Percentiles rank a stretch among this genome's conserved stretches.
These are phyloP conservation scores for Solanum clarkiae DNA, from an alignment of 257 asterid species.

Conservation along the genomic window DNA sequence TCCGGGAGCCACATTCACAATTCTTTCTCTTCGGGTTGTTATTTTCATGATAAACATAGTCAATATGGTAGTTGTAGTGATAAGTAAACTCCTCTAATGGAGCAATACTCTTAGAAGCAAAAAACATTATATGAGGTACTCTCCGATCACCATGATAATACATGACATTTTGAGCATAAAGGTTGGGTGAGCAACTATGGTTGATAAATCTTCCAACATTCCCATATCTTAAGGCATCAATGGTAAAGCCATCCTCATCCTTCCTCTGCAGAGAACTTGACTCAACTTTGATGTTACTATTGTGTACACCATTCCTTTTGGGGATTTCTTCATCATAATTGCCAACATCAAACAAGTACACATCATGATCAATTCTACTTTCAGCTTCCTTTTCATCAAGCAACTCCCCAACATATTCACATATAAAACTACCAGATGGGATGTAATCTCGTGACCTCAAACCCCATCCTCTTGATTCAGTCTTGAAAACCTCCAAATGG, in stretches of 20 bases:
- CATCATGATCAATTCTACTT: not conserved
- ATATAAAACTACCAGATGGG: not conserved
- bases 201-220: conserved; percentile 46
- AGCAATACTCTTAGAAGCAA: conserved; percentile 29
- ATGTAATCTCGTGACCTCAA: not conserved
- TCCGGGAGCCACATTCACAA: conserved; percentile 10
- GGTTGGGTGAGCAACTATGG: conserved; percentile 25
- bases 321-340: not conserved
- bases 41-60: conserved; percentile 4
- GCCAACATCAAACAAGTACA: conserved; percentile 2
- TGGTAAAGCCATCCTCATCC: not conserved
- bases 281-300: not conserved
- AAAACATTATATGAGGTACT: conserved; percentile 41
- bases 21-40: conserved; percentile 8
- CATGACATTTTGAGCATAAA: conserved; percentile 21
- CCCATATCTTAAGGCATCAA: conserved; percentile 31
- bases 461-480: not conserved
- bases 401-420: not conserved
- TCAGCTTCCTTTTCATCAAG: not conserved
- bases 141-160: conserved; percentile 24
- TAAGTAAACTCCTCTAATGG: conserved; percentile 18
- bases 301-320: not conserved
- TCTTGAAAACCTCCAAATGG: not conserved
- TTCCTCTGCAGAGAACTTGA: not conserved
- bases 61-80: not conserved